phyloP scores from a whole-genome alignment of 1,284 basidiomycete genomes.

The Sporisorium graminicola region DNA sequence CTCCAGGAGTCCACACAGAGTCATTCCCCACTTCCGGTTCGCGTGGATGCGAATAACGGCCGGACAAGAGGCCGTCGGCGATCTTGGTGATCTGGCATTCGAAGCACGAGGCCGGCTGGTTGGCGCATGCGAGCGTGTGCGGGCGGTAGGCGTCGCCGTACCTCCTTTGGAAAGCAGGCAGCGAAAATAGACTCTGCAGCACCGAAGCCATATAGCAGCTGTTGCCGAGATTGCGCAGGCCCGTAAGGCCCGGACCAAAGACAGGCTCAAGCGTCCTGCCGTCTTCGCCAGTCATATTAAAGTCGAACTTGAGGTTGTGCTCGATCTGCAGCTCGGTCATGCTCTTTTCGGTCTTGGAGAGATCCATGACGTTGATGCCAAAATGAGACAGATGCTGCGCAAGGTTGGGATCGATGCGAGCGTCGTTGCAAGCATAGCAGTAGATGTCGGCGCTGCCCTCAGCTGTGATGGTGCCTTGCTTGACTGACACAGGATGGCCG shows the following conservation, averaged over 20 bases:
- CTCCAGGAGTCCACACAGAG: conserved; percentile 13
- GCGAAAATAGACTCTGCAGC: conserved; percentile 86
- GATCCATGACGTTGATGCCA: conserved; percentile 85
- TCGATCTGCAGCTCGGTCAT: conserved; percentile 99
- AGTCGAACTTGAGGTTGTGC: conserved; percentile 94
- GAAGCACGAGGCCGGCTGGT: conserved; percentile 83
- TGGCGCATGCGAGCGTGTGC: conserved; percentile 79
- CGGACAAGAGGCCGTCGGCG: conserved; percentile 90
- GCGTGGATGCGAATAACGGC: conserved; percentile 84
- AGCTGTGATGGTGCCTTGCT: conserved; percentile 95
- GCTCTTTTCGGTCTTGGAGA: conserved; percentile 94
- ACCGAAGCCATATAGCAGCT: conserved; percentile 98
- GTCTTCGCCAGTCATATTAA: conserved; percentile 89
- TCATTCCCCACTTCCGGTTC: conserved; percentile 15
- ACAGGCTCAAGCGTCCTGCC: conserved; percentile 88
- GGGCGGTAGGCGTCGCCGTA: conserved; percentile 76
- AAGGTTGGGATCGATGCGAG: conserved; percentile 84
- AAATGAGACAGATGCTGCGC: conserved; percentile 82
- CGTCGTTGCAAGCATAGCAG: conserved; percentile 92
- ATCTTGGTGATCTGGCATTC: conserved; percentile 96
- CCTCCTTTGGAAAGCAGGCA: conserved; percentile 81
- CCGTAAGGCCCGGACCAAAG: conserved; percentile 89
- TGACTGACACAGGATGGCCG: conserved; percentile 87
- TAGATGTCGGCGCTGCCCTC: conserved; percentile 94
- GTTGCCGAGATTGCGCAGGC: conserved; percentile 92